Base-by-base conservation (phyloP, 495 filamentous ascomycete species). In the Neurospora africana region DNA sequence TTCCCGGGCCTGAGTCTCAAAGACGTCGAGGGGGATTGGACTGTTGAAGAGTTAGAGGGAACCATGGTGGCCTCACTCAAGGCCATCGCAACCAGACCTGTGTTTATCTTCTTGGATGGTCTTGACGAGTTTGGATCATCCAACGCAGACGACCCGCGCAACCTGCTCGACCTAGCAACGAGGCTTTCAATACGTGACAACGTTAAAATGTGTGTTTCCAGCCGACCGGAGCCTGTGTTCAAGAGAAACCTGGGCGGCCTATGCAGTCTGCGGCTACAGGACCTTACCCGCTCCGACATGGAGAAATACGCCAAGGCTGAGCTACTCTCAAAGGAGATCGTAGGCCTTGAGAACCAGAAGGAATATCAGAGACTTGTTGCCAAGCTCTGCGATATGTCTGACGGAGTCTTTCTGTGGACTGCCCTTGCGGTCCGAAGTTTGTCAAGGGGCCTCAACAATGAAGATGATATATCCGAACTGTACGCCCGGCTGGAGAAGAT, bases 381-480 rank as follows among this genome's bases (percentile, higher is more conserved):
- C 4, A 69, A 73, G 0, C 70, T 82, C 23, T 74, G 72, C 15
- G 65, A 73, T 0, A 81, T 76, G 71, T 74, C 81, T 9, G 68
- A 71, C 15, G 81, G 83, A 0, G 81, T 85, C 5, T 85, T 83
- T 71, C 75, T 84, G 2, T 84, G 83, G 83, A 78, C 82, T n/a
- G 41, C 61, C 10, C 70, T 84, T 7, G 82, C 81, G 4, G 73
- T 80, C 1, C 43, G 70, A n/a, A 75, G 74, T 17, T 75, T 84
- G 0, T 7, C 77, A 4, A 70, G 73, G 11, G 83, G 82, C 2
- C n/a, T 83, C 8, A 70, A 33, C 33, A 77, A 83, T 8, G 36
- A 37, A 37, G 36, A 37, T 37, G 36, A 37, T 10, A 37, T 37
- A 37, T 37, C 36, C 36, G 36, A 37, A 37, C 36, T 37, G 36